A percentile compares a stretch with the other conserved stretches of the same genome.
These are phyloP conservation scores for Fusarium irregulare DNA, from an alignment of 2,329 filamentous ascomycete species.

Conservation along the genomic window DNA sequence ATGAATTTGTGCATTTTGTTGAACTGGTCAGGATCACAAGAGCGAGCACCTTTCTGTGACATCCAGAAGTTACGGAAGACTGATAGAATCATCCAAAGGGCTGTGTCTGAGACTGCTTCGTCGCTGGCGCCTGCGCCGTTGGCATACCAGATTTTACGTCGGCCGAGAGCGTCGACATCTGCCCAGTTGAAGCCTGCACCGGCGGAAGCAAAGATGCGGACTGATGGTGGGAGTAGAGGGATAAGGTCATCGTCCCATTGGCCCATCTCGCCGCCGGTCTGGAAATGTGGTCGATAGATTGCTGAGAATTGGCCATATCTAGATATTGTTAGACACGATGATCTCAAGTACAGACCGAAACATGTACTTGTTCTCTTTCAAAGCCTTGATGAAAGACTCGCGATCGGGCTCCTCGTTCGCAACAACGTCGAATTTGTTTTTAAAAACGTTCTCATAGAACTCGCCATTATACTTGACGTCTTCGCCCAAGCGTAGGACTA, in stretches of 20 bases:
- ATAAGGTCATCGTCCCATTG: constrained; percentile 70
- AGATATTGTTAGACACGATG: not conserved
- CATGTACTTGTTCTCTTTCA: constrained; percentile 52
- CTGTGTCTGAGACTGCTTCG: constrained; percentile 58
- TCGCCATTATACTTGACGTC: constrained; percentile 61
- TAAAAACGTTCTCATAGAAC: constrained; percentile 54
- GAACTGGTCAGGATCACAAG: constrained; percentile 32
- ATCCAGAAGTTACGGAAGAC: constrained; percentile 64
- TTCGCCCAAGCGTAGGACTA: constrained; percentile 53
- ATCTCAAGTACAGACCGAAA: no score
- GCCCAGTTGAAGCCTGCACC: constrained; percentile 74
- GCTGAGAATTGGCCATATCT: constrained; percentile 50
- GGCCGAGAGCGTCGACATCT: constrained; percentile 60
- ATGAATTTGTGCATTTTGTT: constrained; percentile 33
- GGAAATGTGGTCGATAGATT: constrained; percentile 68
- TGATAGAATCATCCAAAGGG: constrained; percentile 56
- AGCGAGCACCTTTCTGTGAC: constrained; percentile 46
- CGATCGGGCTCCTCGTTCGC: constrained; percentile 52
- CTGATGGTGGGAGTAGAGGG: constrained; percentile 61
- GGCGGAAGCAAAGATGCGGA: constrained; percentile 69
- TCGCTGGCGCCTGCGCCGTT: constrained; percentile 57
- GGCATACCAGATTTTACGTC: constrained; percentile 55
- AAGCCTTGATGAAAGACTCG: constrained; percentile 53
- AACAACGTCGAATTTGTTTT: constrained; percentile 55
- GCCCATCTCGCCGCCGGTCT: constrained; percentile 72